Evolutionary conservation across 495 filamentous ascomycete genomes (phyloP).

Genomic region (Neurospora sp.): DNA sequence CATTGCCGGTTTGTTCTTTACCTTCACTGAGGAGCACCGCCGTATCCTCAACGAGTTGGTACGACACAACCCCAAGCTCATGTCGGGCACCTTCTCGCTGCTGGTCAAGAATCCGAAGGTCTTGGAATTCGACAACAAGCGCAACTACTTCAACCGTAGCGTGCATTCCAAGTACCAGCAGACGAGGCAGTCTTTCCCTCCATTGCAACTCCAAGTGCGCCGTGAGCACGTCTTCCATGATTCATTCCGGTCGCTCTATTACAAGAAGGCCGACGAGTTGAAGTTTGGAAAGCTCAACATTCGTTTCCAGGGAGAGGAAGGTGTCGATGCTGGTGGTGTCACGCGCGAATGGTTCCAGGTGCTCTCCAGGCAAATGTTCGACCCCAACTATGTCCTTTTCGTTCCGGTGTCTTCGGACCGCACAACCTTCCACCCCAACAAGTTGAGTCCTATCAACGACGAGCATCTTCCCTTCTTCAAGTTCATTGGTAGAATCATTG

Average conservation of each 20-base stretch:
- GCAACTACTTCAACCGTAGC: slow-evolving; percentile 94
- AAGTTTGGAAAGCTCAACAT: slow-evolving; percentile 98
- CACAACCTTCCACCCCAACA: slow-evolving; percentile 97
- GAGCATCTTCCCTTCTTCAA: slow-evolving; percentile 99
- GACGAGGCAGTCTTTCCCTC: slow-evolving; percentile 43
- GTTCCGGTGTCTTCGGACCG: slow-evolving; percentile 94
- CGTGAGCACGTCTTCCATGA: slow-evolving; percentile 97
- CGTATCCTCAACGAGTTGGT: slow-evolving; percentile 98
- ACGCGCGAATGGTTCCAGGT: slow-evolving; percentile 99
- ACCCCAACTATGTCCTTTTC: slow-evolving; percentile 94
- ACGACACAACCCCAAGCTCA: slow-evolving; percentile 89
- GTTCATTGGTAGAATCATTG: slow-evolving; percentile 97
- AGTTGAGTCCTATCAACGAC: slow-evolving; percentile 80
- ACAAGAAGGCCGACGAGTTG: slow-evolving; percentile 89
- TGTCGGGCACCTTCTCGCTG: slow-evolving; percentile 94
- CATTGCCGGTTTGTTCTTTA: slow-evolving; percentile 92
- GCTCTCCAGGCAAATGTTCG: slow-evolving; percentile 96
- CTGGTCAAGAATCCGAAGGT: slow-evolving; percentile 98
- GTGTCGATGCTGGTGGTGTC: slow-evolving; percentile 95
- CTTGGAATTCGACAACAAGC: slow-evolving; percentile 98
- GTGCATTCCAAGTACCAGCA: slow-evolving; percentile 72
- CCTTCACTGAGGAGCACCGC: slow-evolving; percentile 94
- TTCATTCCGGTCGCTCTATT: slow-evolving; percentile 92
- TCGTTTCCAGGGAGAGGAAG: slow-evolving; percentile 94
- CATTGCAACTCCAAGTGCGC: slow-evolving; percentile 81